These are phyloP conservation scores for Aspergillaceae sp. DNA, from an alignment of 2,329 filamentous ascomycete genomes.

Conservation along the genomic window DNA sequence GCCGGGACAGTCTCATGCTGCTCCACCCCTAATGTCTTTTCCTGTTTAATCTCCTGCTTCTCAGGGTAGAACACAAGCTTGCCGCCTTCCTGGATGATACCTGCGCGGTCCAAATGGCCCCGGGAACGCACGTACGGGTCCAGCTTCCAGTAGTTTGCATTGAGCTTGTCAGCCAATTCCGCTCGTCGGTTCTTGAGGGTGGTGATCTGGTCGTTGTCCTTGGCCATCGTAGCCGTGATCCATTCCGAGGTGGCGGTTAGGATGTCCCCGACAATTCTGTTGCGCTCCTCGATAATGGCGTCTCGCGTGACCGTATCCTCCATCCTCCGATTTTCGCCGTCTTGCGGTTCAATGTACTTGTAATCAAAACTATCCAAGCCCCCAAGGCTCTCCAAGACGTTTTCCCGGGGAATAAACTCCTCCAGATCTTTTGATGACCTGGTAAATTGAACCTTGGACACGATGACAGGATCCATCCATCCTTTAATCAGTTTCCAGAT, in stretches of 20 bases:
- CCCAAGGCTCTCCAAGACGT: conserved; percentile 70
- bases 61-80: conserved; percentile 59
- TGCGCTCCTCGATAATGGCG: conserved; percentile 54
- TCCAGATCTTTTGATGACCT: conserved; percentile 68
- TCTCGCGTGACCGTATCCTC: conserved; percentile 55
- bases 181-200: conserved; percentile 50
- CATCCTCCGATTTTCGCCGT: conserved; percentile 67
- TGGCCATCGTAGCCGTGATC: conserved; percentile 49
- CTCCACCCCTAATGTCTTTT: conserved; percentile 10
- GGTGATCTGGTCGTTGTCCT: conserved; percentile 35
- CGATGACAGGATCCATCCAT: conserved; percentile 94
- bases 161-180: conserved; percentile 54
- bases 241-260: conserved; percentile 66
- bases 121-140: conserved; percentile 79
- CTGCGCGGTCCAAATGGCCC: conserved; percentile 69
- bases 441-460: conserved; percentile 84
- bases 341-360: conserved; percentile 63
- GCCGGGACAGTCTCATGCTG: conserved; percentile 10
- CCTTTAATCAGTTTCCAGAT: conserved; percentile 91
- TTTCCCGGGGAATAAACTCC: conserved; percentile 58
- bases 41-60: conserved; percentile 2
- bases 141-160: conserved; percentile 74
- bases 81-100: conserved; percentile 59
- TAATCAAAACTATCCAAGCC: conserved; percentile 78
- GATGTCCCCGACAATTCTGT: conserved; percentile 59